Evolutionary conservation across 2,329 filamentous ascomycete species (phyloP).

Genomic region (Amauroascus verrucosus): DNA sequence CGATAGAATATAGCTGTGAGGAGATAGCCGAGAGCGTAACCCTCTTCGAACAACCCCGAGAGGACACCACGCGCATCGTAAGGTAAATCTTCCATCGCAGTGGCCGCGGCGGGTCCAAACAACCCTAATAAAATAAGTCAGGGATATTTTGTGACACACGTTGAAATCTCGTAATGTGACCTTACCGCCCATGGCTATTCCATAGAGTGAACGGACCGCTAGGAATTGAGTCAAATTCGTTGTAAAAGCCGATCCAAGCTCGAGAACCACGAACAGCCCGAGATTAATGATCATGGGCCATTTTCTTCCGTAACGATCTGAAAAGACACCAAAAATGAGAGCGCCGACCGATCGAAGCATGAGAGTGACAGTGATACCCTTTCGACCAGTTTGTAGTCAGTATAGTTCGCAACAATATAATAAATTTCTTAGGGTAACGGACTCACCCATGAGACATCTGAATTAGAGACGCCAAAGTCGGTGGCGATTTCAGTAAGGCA

Average conservation of each 20-base stretch:
- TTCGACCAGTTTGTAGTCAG: not conserved
- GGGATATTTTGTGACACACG: not conserved
- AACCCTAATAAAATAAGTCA: slow-evolving; percentile 27
- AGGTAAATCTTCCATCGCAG: slow-evolving; percentile 53
- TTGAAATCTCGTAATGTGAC: not conserved
- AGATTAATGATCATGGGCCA: slow-evolving; percentile 54
- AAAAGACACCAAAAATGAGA: slow-evolving; percentile 46
- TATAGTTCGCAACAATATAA: not conserved
- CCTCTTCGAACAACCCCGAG: slow-evolving; percentile 53
- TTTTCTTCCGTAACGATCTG: slow-evolving; percentile 47
- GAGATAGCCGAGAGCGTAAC: slow-evolving; percentile 56
- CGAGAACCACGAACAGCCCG: slow-evolving; percentile 50
- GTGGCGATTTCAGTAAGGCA: slow-evolving; percentile 45
- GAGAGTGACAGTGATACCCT: slow-evolving; percentile 43
- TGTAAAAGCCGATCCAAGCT: slow-evolving; percentile 51
- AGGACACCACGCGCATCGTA: slow-evolving; percentile 49
- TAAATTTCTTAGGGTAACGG: slow-evolving; percentile 14
- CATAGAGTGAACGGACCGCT: slow-evolving; percentile 50
- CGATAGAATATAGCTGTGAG: slow-evolving; percentile 47
- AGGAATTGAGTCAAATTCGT: slow-evolving; percentile 50
- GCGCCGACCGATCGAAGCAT: slow-evolving; percentile 53
- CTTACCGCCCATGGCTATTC: slow-evolving; percentile 51
- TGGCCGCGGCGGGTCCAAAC: slow-evolving; percentile 53
- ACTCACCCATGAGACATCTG: slow-evolving; percentile 51
- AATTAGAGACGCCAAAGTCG: slow-evolving; percentile 44